phyloP scores from a whole-genome alignment of 2,329 filamentous ascomycete species.

The Onygena corvina region DNA sequence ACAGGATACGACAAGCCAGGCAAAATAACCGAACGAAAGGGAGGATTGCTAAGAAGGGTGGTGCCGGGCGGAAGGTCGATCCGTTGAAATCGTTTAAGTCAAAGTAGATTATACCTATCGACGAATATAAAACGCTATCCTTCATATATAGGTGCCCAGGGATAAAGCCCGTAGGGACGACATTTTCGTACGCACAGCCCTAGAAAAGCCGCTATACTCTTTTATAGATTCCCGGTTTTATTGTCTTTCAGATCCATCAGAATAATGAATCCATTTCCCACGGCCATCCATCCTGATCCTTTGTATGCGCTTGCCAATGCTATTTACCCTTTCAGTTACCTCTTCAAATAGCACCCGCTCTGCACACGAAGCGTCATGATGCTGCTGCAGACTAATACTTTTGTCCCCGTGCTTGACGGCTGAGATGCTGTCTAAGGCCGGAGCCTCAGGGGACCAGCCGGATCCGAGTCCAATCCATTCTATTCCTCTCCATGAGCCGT shows the following conservation, averaged over 20 bases:
- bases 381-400: not conserved
- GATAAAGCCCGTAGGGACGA: no score
- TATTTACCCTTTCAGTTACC: slow-evolving; percentile 20
- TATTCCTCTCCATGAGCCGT: slow-evolving; percentile 35
- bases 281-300: slow-evolving; percentile 22
- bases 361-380: slow-evolving; percentile 10
- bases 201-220: not conserved
- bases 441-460: slow-evolving; percentile 27
- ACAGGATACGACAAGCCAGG: slow-evolving; percentile 41
- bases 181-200: no score
- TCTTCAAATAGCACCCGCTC: slow-evolving; percentile 24
- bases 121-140: not conserved
- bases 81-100: slow-evolving; percentile 82
- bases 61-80: slow-evolving; percentile 56
- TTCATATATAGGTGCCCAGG: not conserved
- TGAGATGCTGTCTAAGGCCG: not conserved
- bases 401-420: not conserved
- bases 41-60: slow-evolving; percentile 38
- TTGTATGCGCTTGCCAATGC: slow-evolving; percentile 25
- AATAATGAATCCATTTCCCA: slow-evolving; percentile 33
- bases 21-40: slow-evolving; percentile 34
- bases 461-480: slow-evolving; percentile 33
- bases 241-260: slow-evolving; percentile 8
- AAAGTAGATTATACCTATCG: slow-evolving; percentile 20
- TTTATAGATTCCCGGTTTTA: not conserved